Conservation (phyloP, 2,329 filamentous ascomycete genomes). For the Graphilbum sp. region DNA sequence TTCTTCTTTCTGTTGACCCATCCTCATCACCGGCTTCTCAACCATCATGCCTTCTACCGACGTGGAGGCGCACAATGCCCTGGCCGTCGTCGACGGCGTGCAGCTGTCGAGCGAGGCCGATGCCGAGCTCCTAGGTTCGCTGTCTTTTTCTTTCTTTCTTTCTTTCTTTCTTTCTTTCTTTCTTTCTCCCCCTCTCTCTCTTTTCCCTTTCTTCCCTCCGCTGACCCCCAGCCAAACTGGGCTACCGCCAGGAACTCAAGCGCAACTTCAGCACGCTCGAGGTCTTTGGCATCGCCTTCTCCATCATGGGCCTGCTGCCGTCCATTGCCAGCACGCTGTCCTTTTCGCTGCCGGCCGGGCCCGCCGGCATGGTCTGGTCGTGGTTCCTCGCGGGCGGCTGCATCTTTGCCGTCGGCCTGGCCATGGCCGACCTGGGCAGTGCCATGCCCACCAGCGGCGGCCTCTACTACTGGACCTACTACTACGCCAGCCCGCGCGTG, state of each 20-base stretch:
- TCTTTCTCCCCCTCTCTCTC: background rate
- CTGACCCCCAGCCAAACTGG: conserved; percentile 11
- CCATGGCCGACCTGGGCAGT: conserved; percentile 37
- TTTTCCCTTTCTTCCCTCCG: conserved; percentile 8
- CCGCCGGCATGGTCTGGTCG: conserved; percentile 45
- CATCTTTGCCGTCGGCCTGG: conserved; percentile 42
- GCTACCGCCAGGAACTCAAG: conserved; percentile 39
- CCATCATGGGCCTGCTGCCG: conserved; percentile 44
- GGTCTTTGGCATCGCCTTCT: conserved; percentile 42
- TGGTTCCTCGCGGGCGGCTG: conserved; percentile 42
- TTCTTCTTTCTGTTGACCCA: background rate
- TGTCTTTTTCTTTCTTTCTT: background rate
- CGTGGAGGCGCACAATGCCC: conserved; percentile 8
- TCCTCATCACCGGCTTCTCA: background rate
- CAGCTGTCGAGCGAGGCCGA: conserved; percentile 14
- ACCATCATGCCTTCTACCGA: conserved; percentile 1
- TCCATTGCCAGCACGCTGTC: conserved; percentile 42
- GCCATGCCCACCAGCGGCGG: conserved; percentile 43
- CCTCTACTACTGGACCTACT: conserved; percentile 43
- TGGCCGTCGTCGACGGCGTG: conserved; percentile 8
- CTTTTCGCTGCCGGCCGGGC: conserved; percentile 42
- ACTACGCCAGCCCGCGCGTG: conserved; percentile 35
- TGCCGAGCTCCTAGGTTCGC: conserved; percentile 16
- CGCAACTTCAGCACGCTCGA: conserved; percentile 46
- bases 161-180: background rate